phyloP scores from a whole-genome alignment of 2,329 filamentous ascomycete species.

The Epichloe bromicola region DNA sequence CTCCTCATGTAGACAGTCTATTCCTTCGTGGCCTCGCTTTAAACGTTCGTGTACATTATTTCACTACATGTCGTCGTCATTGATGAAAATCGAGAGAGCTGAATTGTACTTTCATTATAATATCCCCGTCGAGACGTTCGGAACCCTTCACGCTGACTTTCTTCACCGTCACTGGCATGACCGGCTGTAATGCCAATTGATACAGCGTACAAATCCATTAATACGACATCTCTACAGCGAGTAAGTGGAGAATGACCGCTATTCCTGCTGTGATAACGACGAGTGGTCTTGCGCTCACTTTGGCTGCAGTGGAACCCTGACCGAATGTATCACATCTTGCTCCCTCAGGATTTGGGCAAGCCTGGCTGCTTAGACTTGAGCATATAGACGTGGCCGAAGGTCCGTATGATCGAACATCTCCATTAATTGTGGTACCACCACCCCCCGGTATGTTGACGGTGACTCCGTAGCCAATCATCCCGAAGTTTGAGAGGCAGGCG shows the following conservation, averaged over 20 bases:
- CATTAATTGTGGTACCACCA: slow-evolving; percentile 38
- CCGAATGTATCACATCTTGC: slow-evolving; percentile 24
- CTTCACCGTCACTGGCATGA: no score
- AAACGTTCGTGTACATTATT: no score
- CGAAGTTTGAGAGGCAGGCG: slow-evolving; percentile 37
- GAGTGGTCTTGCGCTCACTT: no score
- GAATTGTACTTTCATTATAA: no score
- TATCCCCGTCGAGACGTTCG: no score
- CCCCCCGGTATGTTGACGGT: slow-evolving; percentile 43
- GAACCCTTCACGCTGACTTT: no score
- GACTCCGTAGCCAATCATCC: slow-evolving; percentile 32
- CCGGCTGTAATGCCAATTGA: no score
- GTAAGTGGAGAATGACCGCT: neutral
- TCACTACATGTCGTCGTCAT: no score
- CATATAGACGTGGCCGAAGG: slow-evolving; percentile 40
- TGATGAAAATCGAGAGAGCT: no score
- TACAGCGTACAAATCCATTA: neutral
- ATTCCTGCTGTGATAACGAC: neutral
- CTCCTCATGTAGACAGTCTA: no score
- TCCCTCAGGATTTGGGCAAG: slow-evolving; percentile 32
- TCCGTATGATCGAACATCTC: slow-evolving; percentile 25
- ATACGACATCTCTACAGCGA: neutral
- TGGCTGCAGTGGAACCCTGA: slow-evolving; percentile 5
- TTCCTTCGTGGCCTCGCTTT: no score
- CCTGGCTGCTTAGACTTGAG: slow-evolving; percentile 38